A percentile compares a stretch with the other conserved stretches of the same genome.
Evolutionary conservation across 2,329 filamentous ascomycete species (phyloP).

Genomic region (Sporothrix luriei): DNA sequence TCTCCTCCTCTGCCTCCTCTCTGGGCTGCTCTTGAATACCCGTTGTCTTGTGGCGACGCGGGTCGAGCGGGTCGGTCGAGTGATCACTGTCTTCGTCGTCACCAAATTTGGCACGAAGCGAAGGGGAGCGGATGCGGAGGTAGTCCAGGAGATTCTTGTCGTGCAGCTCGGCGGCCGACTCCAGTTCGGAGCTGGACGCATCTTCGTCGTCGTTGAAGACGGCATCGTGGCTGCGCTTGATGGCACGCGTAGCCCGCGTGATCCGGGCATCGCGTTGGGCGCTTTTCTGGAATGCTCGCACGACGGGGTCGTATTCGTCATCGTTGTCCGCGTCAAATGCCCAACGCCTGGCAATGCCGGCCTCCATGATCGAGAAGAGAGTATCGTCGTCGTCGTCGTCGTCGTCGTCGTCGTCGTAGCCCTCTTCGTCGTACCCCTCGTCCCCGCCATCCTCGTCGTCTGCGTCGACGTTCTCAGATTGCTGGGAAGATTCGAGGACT

Average conservation of each 20-base stretch:
- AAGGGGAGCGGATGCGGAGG: not conserved
- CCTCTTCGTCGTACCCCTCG: not conserved
- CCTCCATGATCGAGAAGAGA: not conserved
- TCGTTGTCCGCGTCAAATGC: not conserved
- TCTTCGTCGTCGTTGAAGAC: not conserved
- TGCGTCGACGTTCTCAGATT: not conserved
- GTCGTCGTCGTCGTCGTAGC: not conserved
- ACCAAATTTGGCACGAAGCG: not conserved
- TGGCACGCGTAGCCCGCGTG: not conserved
- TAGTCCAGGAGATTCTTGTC: not conserved
- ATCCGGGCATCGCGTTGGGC: not conserved
- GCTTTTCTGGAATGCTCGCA: not conserved
- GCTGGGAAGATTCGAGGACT: not conserved
- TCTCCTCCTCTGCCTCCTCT: conserved; percentile 1
- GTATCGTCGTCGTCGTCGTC: not conserved
- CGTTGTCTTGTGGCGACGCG: not conserved
- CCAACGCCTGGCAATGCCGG: not conserved
- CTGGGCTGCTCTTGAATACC: not conserved
- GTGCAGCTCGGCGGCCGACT: not conserved
- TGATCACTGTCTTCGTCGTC: no score
- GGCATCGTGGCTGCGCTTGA: not conserved
- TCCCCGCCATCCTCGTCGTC: not conserved
- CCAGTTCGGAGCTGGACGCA: not conserved
- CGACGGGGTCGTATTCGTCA: not conserved
- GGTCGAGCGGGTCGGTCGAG: not conserved